Evolutionary conservation across 2,329 filamentous ascomycete species (phyloP), one percentile per base, ranked within the genome.

Genomic region (Trichoderma atrobrunneum): DNA sequence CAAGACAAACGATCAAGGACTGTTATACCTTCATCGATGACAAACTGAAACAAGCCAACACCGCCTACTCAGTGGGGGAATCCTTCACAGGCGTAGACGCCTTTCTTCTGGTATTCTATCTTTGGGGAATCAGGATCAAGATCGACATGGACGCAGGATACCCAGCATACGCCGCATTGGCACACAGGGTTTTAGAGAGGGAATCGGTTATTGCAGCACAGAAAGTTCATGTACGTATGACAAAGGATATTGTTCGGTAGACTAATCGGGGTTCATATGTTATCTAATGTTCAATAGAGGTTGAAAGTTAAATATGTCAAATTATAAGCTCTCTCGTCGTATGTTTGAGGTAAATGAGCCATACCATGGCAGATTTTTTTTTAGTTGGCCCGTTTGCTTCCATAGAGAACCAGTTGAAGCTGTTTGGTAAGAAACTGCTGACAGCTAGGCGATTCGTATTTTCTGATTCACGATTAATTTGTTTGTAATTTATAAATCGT

Each of bases 1-100:
- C 28, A 1, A 51, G 28, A 10, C 57, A 70, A n/a, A 54, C 28
- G 1, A 62, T 70, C 39, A 51, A 51, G 48, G 57, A 70, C 11
- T 62, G 65, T 21, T 68, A 43, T 26, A 11, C 65, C 11, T 59
- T 59, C 16, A 30, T 68, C 21, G 54, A 68, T 24, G 54, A 10
- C 18, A 68, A 48, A 26, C 51, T 68, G 7, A 8, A 28, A 18
- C 1, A 32, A 48, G 28, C 65, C 14, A 28, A 43, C 14, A 32
- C 24, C 7, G 8, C 18, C 14, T 48, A 59, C 2, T 59, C 34
- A 10, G 54, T 60, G 18, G 54, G 54, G 10, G 30, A 68, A 30
- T 60, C 26, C 8, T 67, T 60, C 26, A 68, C 34, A n/a, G 65
- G 65, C 3, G 65, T 68, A 26, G 65, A 60, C 43, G 65, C 65